Evolutionary conservation across 306 rosid genomes (phyloP).

Genomic region (Glycine latifolia): DNA sequence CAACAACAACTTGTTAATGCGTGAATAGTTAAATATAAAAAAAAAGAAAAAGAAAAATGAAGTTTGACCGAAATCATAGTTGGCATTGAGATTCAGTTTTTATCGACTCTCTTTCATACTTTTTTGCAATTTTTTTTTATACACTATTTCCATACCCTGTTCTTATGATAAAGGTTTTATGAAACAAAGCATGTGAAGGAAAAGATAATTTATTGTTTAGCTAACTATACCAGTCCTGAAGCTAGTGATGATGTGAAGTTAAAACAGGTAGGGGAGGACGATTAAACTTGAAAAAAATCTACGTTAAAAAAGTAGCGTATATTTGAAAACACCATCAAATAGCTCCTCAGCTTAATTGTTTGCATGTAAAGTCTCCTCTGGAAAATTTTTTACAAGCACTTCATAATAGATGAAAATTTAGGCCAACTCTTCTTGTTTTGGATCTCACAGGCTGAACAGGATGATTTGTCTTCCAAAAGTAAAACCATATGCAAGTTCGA

Average conservation of each 20-base stretch:
- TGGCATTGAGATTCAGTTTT: background rate
- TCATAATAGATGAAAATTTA: background rate
- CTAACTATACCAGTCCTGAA: too few relatives aligned
- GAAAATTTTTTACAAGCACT: background rate
- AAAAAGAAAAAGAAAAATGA: background rate
- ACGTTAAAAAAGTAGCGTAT: background rate
- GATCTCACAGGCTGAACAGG: conserved; percentile 18
- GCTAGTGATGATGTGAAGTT: too few relatives aligned
- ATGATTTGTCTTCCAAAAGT: conserved; percentile 32
- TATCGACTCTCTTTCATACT: background rate
- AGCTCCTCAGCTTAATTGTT: background rate
- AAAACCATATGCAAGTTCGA: conserved; percentile 18
- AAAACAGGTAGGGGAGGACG: background rate
- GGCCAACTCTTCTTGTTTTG: background rate
- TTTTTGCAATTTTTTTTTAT: background rate
- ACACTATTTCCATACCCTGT: background rate
- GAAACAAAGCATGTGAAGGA: background rate
- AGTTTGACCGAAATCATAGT: background rate
- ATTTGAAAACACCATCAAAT: conserved; percentile 8
- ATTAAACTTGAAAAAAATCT: background rate
- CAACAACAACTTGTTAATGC: background rate
- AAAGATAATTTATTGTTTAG: background rate
- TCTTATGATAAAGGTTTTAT: background rate
- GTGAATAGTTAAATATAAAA: background rate
- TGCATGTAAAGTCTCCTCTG: background rate